Percentiles rank a stretch among this genome's conserved stretches.
Conservation (phyloP, 768 basidiomycete genomes). For the Crucibulum laeve region DNA sequence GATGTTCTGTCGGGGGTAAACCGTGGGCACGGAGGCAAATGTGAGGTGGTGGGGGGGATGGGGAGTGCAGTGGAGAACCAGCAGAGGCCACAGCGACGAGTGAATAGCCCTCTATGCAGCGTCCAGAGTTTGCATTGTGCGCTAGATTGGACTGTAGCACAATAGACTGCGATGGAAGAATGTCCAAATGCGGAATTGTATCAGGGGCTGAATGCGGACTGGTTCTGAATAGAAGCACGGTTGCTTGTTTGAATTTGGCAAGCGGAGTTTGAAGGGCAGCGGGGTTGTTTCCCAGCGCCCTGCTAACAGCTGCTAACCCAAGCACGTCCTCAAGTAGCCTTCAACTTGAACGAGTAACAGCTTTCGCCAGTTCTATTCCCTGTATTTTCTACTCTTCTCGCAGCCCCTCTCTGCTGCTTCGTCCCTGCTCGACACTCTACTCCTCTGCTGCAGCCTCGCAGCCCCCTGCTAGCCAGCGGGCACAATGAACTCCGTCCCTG, state of each 20-base stretch:
- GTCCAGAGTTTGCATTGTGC: too few species aligned
- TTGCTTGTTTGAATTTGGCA: slow-evolving; percentile 13
- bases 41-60: too few species aligned
- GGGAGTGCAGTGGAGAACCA: too few species aligned
- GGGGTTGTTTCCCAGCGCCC: slow-evolving; percentile 12
- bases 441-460: slow-evolving; percentile 16
- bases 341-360: too few species aligned
- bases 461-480: slow-evolving; percentile 13
- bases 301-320: slow-evolving; percentile 5
- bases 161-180: too few species aligned
- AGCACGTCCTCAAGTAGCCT: neutral
- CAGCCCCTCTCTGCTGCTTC: neutral
- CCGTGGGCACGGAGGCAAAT: too few species aligned
- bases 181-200: neutral
- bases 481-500: slow-evolving; percentile 52
- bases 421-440: slow-evolving; percentile 6
- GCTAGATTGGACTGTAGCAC: too few species aligned
- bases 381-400: slow-evolving; percentile 9
- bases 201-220: neutral
- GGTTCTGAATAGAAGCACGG: slow-evolving; percentile 14
- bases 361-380: neutral
- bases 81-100: too few species aligned
- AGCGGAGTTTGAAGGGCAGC: slow-evolving; percentile 18
- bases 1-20: too few species aligned
- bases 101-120: too few species aligned